Conservation (phyloP, 345 rosid genomes). For the Salix suchowensis region DNA sequence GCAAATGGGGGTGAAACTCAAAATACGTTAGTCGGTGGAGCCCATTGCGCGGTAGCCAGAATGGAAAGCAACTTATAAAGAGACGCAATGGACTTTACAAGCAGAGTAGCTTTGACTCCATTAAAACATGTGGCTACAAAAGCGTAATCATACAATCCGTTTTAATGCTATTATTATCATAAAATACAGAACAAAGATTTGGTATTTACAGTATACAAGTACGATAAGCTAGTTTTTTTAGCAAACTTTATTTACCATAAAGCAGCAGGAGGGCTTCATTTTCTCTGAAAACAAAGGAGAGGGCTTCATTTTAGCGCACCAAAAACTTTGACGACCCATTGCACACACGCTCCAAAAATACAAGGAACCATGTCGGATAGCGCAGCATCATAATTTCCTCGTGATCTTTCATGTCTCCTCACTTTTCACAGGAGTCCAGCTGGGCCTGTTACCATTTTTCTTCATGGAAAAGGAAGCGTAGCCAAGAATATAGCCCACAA, state of each 20-base stretch:
- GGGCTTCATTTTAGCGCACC: background rate
- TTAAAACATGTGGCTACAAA: background rate
- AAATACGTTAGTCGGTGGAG: background rate
- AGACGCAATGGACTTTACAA: background rate
- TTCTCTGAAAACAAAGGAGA: no score
- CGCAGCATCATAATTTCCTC: background rate
- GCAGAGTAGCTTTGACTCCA: no score
- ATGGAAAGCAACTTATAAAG: background rate
- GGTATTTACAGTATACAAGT: background rate
- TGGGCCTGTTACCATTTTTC: slow-evolving; percentile 29
- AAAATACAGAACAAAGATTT: background rate
- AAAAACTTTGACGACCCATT: background rate
- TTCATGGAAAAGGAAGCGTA: slow-evolving; percentile 51
- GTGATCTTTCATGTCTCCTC: slow-evolving; percentile 42
- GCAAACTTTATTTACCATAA: background rate
- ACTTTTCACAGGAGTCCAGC: slow-evolving; percentile 61
- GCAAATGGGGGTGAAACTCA: background rate
- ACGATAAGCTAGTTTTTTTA: background rate
- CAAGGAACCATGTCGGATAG: background rate
- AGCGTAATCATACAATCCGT: background rate
- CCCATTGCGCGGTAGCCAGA: background rate
- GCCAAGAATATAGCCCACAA: slow-evolving; percentile 64
- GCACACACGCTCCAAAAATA: background rate
- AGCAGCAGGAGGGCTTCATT: background rate
- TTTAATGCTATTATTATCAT: background rate